Base-by-base conservation (phyloP, 2,329 filamentous ascomycete species). In the Cryoendolithus antarcticus region DNA sequence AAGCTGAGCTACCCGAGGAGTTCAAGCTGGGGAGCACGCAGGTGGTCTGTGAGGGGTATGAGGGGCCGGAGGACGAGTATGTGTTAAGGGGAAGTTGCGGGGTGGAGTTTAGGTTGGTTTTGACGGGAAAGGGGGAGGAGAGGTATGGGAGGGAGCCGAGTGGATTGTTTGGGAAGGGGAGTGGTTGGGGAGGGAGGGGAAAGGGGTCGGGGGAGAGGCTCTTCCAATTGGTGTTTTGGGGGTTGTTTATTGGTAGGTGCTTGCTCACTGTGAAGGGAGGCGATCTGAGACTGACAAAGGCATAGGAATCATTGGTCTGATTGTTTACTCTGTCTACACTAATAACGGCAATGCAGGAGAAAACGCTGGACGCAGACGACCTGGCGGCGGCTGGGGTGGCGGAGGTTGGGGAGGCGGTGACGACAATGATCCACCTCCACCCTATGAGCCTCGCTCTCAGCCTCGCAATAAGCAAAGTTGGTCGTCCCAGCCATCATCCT, bases 41-140 rank as follows among this genome's bases (percentile, higher is more conserved):
- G 45, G 89, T 96, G 40, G 69, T 86, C 7, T 98, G 91, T 61
- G 89, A 98, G 57, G 89, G 91, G 8, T 96, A 94, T 63, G 67
- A 74, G 42, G 70, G 66, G 9, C 63, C 80, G 1, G 75, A 89
- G 34, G 91, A 96, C 58, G 76, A 77, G 0, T 93, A 86, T 59
- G 74, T 96, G n/a, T 65, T 96, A 38, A 86, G 83, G 54, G 91
- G 91, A 12, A 91, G 83, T 59, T 96, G 89, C 62, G 91, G 82
- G 9, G 88, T 94, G 15, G 85, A 94, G 62, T 96, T 96, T 61
- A 71, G 80, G 9, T 62, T 96, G 5, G 60, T 82, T 0, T 66
- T 96, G 38, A 96, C 88, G 1, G 76, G 80, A 7, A 67, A 71
- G 44, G 91, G 91, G 3, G 77, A 88, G 62, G 62, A 72, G 50